A percentile compares a stretch with the other conserved stretches of the same genome.
These are phyloP conservation scores for Cornus florida DNA, from an alignment of 148 eudicot genomes.

Conservation along the genomic window DNA sequence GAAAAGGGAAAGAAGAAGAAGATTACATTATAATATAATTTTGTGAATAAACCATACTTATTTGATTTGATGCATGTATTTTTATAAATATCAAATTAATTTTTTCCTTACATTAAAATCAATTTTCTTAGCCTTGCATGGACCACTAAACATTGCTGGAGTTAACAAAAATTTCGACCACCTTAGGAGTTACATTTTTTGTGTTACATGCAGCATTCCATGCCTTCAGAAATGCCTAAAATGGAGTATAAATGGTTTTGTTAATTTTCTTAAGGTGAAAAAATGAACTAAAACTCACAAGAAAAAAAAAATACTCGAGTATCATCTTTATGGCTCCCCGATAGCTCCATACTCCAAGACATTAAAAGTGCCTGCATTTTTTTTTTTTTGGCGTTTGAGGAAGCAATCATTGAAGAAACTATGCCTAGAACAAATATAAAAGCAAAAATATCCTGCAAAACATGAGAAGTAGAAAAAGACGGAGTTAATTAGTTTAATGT, in stretches of 20 bases:
- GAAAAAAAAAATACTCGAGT: constrained; percentile 24
- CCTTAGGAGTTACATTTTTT: constrained; percentile 17
- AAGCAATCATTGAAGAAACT: constrained; percentile 15
- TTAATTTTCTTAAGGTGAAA: too few species aligned
- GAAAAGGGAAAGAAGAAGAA: background rate
- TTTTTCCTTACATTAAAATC: constrained; percentile 35
- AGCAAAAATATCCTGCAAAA: constrained; percentile 24
- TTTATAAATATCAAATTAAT: background rate
- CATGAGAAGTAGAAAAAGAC: background rate
- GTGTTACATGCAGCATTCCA: constrained; percentile 51
- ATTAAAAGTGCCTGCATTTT: constrained; percentile 18
- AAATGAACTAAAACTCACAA: background rate
- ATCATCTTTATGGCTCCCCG: constrained; percentile 26
- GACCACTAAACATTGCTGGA: constrained; percentile 51
- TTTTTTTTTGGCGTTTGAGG: constrained; percentile 17
- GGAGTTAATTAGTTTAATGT: background rate
- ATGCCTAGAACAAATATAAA: constrained; percentile 28
- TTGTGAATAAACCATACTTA: background rate
- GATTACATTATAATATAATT: too few species aligned
- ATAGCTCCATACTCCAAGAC: constrained; percentile 37
- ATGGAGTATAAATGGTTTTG: background rate
- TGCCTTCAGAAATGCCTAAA: constrained; percentile 58
- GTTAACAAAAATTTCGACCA: constrained; percentile 41
- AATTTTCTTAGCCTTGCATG: too few species aligned
- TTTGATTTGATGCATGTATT: too few species aligned